Conservation (phyloP, 2,329 filamentous ascomycete species). For the Teratosphaeria zuluensis region DNA sequence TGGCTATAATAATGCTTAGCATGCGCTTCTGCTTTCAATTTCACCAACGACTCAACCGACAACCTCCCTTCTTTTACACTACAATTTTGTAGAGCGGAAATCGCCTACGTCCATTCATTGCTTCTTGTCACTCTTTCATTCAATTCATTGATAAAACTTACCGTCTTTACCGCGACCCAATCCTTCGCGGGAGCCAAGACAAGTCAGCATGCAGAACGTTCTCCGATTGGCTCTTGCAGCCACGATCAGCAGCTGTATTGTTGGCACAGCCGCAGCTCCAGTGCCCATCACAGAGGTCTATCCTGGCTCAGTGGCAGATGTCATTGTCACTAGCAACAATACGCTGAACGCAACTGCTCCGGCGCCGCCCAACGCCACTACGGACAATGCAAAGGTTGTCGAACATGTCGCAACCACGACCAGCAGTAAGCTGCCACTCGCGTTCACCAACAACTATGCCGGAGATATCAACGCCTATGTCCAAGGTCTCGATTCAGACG, state of each 20-base stretch:
- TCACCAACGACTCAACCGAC: not conserved
- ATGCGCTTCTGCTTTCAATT: not conserved
- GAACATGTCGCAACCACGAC: not conserved
- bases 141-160: not conserved
- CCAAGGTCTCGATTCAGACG: conserved; percentile 33
- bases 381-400: not conserved
- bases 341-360: not conserved
- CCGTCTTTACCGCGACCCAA: not conserved
- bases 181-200: not conserved
- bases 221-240: not conserved
- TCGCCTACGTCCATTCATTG: not conserved
- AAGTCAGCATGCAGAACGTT: not conserved
- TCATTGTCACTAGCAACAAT: not conserved
- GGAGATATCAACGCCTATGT: conserved; percentile 38
- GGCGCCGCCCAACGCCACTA: not conserved
- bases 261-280: not conserved
- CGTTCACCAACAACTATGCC: conserved; percentile 37
- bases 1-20: not conserved
- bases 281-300: not conserved
- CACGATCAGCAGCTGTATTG: not conserved
- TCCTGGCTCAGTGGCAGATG: not conserved
- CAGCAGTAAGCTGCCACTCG: conserved; percentile 11
- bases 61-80: not conserved
- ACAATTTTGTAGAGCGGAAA: not conserved
- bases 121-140: not conserved